Conservation (phyloP, 1,284 basidiomycete genomes). For the Ceratobasidium sp. region DNA sequence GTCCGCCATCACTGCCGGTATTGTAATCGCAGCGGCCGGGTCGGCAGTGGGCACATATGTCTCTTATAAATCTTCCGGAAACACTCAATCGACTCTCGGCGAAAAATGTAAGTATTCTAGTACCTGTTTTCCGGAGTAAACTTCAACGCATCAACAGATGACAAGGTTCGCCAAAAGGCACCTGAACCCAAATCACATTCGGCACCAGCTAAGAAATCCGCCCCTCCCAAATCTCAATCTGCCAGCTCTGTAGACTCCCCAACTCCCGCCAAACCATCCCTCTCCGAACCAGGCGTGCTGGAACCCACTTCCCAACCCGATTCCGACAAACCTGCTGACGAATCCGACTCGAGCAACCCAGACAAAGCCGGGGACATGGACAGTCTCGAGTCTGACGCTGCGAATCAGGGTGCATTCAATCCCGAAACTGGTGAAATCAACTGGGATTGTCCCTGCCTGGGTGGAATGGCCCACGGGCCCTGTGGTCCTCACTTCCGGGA, state of each 20-base stretch:
- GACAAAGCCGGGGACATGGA: not conserved
- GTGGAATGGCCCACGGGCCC: slow-evolving; percentile 97
- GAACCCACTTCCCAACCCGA: slow-evolving; percentile 6
- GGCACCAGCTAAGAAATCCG: not conserved
- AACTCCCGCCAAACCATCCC: slow-evolving; percentile 3
- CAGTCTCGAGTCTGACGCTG: slow-evolving; percentile 4
- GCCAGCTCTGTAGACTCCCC: slow-evolving; percentile 5
- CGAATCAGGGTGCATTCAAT: slow-evolving; percentile 60
- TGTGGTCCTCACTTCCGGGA: slow-evolving; percentile 94
- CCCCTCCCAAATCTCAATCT: not conserved
- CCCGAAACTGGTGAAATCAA: slow-evolving; percentile 98
- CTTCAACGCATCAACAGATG: not conserved
- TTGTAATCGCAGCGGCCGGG: not conserved
- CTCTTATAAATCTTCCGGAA: slow-evolving; percentile 16
- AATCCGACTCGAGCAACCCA: not conserved
- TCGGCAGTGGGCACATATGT: slow-evolving; percentile 7
- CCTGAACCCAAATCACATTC: not conserved
- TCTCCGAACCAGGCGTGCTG: slow-evolving; percentile 12
- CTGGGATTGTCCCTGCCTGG: slow-evolving; percentile 97
- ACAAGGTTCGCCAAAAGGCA: not conserved
- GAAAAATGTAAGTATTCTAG: not conserved
- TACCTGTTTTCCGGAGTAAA: not conserved
- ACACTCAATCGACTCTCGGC: not conserved
- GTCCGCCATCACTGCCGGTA: not conserved
- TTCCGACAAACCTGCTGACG: slow-evolving; percentile 4